A percentile compares a stretch with the other conserved stretches of the same genome.
phyloP scores from a whole-genome alignment of 768 basidiomycete species.

The Auricularia sp. region DNA sequence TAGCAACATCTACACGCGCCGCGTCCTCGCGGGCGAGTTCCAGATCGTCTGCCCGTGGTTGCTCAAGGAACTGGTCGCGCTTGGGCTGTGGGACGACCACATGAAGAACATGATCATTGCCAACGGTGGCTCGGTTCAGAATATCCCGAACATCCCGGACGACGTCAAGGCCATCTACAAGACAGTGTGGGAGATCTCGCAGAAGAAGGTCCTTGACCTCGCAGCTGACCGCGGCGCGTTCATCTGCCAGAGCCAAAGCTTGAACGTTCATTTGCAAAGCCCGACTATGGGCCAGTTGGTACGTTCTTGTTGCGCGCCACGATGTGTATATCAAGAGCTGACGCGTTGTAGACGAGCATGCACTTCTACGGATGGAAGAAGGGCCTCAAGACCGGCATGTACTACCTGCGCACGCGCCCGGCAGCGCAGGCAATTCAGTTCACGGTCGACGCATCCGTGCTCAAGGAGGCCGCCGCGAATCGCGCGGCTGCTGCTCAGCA shows the following conservation, averaged over 20 bases:
- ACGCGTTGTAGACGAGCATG: constrained; percentile 54
- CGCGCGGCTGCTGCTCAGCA: constrained; percentile 2
- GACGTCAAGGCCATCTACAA: constrained; percentile 97
- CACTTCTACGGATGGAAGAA: constrained; percentile 99
- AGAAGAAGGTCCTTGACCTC: constrained; percentile 96
- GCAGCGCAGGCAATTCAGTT: constrained; percentile 96
- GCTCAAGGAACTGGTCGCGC: constrained; percentile 92
- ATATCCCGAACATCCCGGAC: constrained; percentile 78
- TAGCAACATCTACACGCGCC: constrained; percentile 97
- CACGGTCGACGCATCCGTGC: constrained; percentile 76
- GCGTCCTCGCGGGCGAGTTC: constrained; percentile 99
- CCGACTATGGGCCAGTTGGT: constrained; percentile 80
- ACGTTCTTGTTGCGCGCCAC: constrained; percentile 16
- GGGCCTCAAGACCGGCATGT: constrained; percentile 98
- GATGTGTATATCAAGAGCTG: constrained; percentile 9
- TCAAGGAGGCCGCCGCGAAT: constrained; percentile 42
- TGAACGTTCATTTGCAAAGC: constrained; percentile 86
- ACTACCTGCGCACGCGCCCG: constrained; percentile 84
- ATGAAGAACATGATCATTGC: constrained; percentile 99
- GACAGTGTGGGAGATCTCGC: constrained; percentile 99
- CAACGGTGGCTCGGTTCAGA: constrained; percentile 81
- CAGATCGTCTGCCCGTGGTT: constrained; percentile 99
- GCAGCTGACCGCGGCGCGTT: constrained; percentile 98
- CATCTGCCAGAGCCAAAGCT: constrained; percentile 91
- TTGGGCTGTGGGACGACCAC: constrained; percentile 90